phyloP scores from a whole-genome alignment of 257 asterid species.

The Agastache rugosa region DNA sequence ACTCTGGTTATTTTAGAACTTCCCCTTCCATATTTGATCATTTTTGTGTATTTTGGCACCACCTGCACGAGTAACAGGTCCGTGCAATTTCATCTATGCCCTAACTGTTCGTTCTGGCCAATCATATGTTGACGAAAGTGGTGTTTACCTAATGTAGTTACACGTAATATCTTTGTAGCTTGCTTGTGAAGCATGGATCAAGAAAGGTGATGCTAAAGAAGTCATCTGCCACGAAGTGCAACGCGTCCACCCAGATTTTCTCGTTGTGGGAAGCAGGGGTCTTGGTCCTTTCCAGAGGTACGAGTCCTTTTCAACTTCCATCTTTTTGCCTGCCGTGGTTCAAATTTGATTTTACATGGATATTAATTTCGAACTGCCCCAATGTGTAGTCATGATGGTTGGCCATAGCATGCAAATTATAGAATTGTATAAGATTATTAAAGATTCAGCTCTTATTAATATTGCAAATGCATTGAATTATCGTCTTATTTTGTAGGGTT shows the following conservation, averaged over 20 bases:
- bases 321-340: not conserved
- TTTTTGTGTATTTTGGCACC: conserved; percentile 1
- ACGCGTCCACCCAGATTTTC: conserved; percentile 76
- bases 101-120: not conserved
- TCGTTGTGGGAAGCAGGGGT: conserved; percentile 88
- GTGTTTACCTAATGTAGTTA: not conserved
- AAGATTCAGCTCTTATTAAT: not conserved
- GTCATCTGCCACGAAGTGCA: conserved; percentile 74
- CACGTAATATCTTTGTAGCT: conserved; percentile 46
- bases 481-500: conserved; percentile 55
- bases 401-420: not conserved
- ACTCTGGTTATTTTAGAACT: not conserved
- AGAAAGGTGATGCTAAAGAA: conserved; percentile 80
- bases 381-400: not conserved
- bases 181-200: conserved; percentile 89
- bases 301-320: conserved; percentile 9
- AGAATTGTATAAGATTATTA: not conserved
- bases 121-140: conserved; percentile 1
- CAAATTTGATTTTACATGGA: not conserved
- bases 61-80: conserved; percentile 1
- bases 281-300: conserved; percentile 92
- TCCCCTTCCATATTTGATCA: not conserved
- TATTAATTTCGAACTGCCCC: not conserved
- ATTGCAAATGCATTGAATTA: not conserved
- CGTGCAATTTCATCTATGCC: conserved; percentile 8